phyloP scores from a whole-genome alignment of 768 basidiomycete species.

The Boletus bicolor region DNA sequence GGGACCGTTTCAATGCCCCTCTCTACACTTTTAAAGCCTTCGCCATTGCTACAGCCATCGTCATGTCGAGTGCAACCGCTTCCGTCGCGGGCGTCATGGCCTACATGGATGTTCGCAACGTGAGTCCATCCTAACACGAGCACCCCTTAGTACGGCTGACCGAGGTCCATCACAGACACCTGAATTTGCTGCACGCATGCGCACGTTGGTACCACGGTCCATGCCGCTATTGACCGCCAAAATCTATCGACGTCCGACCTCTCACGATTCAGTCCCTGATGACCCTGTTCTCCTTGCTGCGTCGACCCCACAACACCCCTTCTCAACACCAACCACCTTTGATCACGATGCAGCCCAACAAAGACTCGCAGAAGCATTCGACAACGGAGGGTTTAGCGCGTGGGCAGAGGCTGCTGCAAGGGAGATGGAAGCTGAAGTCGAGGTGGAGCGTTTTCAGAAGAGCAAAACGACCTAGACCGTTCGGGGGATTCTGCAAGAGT shows the following conservation, averaged over 20 bases:
- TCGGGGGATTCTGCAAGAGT: background rate
- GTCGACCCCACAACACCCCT: background rate
- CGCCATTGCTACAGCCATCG: slow-evolving; percentile 59
- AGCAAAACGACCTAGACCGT: background rate
- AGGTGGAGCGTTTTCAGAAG: slow-evolving; percentile 42
- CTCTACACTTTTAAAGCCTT: slow-evolving; percentile 63
- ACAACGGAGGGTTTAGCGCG: slow-evolving; percentile 52
- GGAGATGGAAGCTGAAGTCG: slow-evolving; percentile 58
- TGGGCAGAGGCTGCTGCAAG: slow-evolving; percentile 53
- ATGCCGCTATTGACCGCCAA: slow-evolving; percentile 49
- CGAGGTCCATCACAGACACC: slow-evolving; percentile 37
- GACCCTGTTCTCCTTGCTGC: background rate
- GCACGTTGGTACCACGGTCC: slow-evolving; percentile 41
- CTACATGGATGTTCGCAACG: slow-evolving; percentile 53
- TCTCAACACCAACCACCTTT: background rate
- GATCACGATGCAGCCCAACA: slow-evolving; percentile 44
- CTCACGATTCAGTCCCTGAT: slow-evolving; percentile 16
- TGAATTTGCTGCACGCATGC: slow-evolving; percentile 61
- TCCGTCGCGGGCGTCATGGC: slow-evolving; percentile 49
- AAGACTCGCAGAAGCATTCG: slow-evolving; percentile 53
- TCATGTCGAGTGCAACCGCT: slow-evolving; percentile 43
- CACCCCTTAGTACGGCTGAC: background rate
- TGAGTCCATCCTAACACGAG: slow-evolving; percentile 21
- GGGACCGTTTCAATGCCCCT: slow-evolving; percentile 44
- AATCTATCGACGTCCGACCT: slow-evolving; percentile 46